These are phyloP conservation scores for Lichina pygmaea DNA, from an alignment of 495 filamentous ascomycete species.

Conservation along the genomic window DNA sequence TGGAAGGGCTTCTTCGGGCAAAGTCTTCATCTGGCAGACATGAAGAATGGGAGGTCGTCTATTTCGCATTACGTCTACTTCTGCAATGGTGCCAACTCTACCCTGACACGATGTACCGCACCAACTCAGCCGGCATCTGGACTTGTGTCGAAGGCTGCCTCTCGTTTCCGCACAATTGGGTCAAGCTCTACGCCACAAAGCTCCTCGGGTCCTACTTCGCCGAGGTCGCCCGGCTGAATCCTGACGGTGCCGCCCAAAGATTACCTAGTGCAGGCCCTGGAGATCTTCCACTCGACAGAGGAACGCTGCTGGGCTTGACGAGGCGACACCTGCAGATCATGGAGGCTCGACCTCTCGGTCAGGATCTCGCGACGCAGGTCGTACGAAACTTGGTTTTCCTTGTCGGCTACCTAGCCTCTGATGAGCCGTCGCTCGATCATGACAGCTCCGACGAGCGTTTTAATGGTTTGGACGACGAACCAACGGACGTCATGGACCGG, in stretches of 20 bases:
- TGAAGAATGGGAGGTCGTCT: slow-evolving; percentile 49
- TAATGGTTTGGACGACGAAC: slow-evolving; percentile 13
- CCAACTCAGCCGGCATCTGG: slow-evolving; percentile 35
- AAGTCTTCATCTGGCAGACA: no score
- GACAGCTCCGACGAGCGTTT: slow-evolving; percentile 16
- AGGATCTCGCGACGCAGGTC: slow-evolving; percentile 41
- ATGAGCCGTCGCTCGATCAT: slow-evolving; percentile 5
- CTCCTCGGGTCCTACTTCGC: slow-evolving; percentile 54
- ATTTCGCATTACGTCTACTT: slow-evolving; percentile 41
- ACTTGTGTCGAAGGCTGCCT: slow-evolving; percentile 31
- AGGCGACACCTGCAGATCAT: slow-evolving; percentile 36
- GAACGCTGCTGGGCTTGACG: slow-evolving; percentile 38
- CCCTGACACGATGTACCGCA: slow-evolving; percentile 30
- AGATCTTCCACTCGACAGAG: slow-evolving; percentile 36
- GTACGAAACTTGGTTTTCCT: slow-evolving; percentile 60
- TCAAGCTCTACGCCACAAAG: slow-evolving; percentile 50
- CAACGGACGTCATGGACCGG: slow-evolving; percentile 11
- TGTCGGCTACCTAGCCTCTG: slow-evolving; percentile 36
- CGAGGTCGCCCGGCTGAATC: slow-evolving; percentile 41
- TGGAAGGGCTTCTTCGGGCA: slow-evolving; percentile 4
- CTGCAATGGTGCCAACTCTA: slow-evolving; percentile 39
- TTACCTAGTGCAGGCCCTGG: slow-evolving; percentile 40
- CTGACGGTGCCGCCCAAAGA: slow-evolving; percentile 18
- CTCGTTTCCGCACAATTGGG: slow-evolving; percentile 41
- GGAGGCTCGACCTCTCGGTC: slow-evolving; percentile 31